These are phyloP conservation scores for Mycena sanguinolenta DNA, from an alignment of 768 basidiomycete genomes.

Conservation along the genomic window DNA sequence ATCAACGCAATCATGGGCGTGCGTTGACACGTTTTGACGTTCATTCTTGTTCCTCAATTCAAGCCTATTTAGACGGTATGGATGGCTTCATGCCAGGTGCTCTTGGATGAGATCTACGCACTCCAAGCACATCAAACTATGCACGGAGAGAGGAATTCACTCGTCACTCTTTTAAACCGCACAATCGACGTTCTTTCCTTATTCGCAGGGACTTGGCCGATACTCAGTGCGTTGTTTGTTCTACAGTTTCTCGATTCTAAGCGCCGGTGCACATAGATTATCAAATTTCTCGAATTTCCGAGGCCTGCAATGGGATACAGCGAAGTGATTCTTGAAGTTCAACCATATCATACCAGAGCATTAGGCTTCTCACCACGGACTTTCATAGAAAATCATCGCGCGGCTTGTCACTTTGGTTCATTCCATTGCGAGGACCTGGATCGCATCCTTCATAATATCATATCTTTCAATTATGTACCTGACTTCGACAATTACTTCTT, in stretches of 20 bases:
- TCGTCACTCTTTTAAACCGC: neutral
- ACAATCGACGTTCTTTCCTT: neutral
- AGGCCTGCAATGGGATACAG: constrained; percentile 1
- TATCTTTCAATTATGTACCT: no score
- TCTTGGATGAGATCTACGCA: constrained; percentile 5
- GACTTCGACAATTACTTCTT: no score
- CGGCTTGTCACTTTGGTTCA: no score
- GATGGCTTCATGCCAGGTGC: constrained; percentile 4
- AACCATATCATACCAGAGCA: no score
- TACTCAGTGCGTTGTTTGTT: constrained; percentile 15
- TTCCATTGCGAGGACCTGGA: no score
- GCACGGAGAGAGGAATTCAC: neutral
- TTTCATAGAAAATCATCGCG: no score
- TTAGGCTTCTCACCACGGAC: no score
- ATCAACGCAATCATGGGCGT: constrained; percentile 49
- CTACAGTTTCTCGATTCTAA: neutral
- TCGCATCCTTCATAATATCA: no score
- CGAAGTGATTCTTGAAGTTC: neutral
- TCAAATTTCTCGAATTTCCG: constrained; percentile 19
- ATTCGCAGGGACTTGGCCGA: neutral
- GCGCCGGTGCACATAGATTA: constrained; percentile 2
- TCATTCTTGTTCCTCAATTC: neutral
- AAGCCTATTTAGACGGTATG: constrained; percentile 24
- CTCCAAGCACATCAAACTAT: neutral
- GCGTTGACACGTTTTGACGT: constrained; percentile 25